Base-by-base conservation (phyloP, 2,329 filamentous ascomycete species). In the Chalaropsis thielavioides region DNA sequence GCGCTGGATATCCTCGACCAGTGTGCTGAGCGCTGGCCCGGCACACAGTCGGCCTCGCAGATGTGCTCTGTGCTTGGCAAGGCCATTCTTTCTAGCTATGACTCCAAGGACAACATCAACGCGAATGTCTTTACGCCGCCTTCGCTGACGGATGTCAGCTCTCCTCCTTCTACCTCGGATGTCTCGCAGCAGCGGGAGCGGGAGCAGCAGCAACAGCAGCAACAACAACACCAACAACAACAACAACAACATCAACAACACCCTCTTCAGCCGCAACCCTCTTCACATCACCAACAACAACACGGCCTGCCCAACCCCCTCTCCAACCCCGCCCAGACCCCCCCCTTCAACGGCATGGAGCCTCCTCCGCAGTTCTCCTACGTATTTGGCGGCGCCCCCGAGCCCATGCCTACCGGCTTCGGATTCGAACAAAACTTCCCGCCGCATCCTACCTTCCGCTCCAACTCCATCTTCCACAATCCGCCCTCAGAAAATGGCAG, bases 11-110 rank as follows among this genome's bases (percentile, higher is more conserved):
- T 89, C 3, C 87, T 97, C 67, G 82, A 86, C 66, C 83, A 87
- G 65, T 92, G 90, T 66, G 88, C 89, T 0, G 88, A 92, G 71
- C 82, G 92, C 67, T 97, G 94, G 94, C 94, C 94, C 0, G 94
- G 92, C 11, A 91, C 92, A 1, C 83, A 86, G 46, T 88, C 90
- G 17, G 91, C 92, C 2, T 85, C 90, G 10, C 84, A 94, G 70
- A 82, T 97, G 13, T 97, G 96, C 72, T 80, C 83, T n/a, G 91
- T 90, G 68, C 83, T 99, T 61, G 87, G 92, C 60, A 84, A 83
- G 66, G 91, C 92, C 13, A 95, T 92, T 71, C 78, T 97, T 71
- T 91, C 90, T 73, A 91, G 90, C 70, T 99, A 95, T 74, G 87
- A 92, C 68, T 82, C 77, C 7, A 78, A 79, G 27, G 77, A 81